Conservation (phyloP, 495 filamentous ascomycete genomes). For the Penicillium taxi region DNA sequence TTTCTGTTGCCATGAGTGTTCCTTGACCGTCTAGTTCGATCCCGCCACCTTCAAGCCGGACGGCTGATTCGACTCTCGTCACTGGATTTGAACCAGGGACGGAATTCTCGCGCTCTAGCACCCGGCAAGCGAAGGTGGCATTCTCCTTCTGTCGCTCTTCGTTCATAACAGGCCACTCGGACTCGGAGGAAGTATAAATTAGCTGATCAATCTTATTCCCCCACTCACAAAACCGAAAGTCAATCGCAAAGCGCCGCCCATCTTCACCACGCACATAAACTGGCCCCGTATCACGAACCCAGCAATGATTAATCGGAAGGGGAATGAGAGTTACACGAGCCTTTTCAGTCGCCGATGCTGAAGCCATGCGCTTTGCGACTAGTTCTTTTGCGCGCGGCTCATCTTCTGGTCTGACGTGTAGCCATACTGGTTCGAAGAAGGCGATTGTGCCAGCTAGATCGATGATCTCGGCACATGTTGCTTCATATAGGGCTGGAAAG, state of each 20-base stretch:
- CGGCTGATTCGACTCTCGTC: constrained; percentile 10
- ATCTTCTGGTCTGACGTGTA: constrained; percentile 24
- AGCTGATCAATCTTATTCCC: constrained; percentile 16
- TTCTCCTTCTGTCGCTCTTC: constrained; percentile 13
- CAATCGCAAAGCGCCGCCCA: constrained; percentile 17
- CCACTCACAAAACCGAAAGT: constrained; percentile 32
- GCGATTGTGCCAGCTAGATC: constrained; percentile 25
- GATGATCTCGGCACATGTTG: constrained; percentile 24
- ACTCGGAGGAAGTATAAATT: constrained; percentile 12
- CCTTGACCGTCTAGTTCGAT: constrained; percentile 31
- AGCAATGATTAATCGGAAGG: constrained; percentile 25
- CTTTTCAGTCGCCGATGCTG: not conserved
- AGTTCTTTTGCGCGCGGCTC: constrained; percentile 10
- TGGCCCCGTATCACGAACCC: constrained; percentile 31
- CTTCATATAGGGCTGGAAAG: constrained; percentile 14
- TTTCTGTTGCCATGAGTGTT: constrained; percentile 30
- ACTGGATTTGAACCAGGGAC: constrained; percentile 3
- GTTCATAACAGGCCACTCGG: constrained; percentile 19
- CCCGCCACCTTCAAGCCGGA: constrained; percentile 27
- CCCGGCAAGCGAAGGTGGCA: constrained; percentile 17
- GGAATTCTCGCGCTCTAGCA: constrained; percentile 17
- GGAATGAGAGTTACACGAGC: constrained; percentile 16
- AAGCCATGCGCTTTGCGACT: constrained; percentile 5
- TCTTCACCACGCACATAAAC: constrained; percentile 24
- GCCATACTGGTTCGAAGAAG: constrained; percentile 28